These are phyloP conservation scores for Neospora caninum DNA, from an alignment of 169 alveolate species.

Conservation along the genomic window DNA sequence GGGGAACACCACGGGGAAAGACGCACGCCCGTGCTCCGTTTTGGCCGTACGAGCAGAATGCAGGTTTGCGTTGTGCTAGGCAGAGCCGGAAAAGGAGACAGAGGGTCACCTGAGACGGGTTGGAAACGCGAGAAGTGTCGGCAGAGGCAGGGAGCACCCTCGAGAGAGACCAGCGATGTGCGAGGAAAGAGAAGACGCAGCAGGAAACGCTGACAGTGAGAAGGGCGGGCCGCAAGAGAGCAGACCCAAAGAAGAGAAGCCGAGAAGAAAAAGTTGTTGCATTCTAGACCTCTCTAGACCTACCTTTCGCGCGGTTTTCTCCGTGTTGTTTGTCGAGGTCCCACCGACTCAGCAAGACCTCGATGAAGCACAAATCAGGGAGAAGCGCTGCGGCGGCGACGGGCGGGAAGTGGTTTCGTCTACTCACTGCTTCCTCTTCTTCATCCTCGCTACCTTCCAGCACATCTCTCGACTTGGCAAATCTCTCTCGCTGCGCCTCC, in stretches of 20 bases:
- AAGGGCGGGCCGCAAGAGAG: neutral
- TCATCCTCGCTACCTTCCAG: neutral
- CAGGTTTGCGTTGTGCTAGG: no score
- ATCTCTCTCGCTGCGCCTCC: neutral
- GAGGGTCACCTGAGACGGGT: no score
- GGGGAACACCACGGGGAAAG: no score
- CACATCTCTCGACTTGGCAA: neutral
- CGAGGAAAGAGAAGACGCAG: no score
- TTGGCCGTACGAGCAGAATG: no score
- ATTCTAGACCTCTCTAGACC: neutral
- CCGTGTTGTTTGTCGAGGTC: neutral
- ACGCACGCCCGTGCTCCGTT: no score
- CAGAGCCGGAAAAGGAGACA: no score
- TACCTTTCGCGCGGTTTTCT: neutral
- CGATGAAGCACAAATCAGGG: neutral
- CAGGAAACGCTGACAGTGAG: neutral
- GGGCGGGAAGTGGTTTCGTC: neutral
- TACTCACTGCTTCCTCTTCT: neutral
- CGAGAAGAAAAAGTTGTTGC: neutral
- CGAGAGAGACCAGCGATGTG: no score
- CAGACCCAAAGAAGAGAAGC: neutral
- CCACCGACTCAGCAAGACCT: slow-evolving; percentile 22
- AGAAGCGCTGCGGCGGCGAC: slow-evolving; percentile 12
- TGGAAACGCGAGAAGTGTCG: no score
- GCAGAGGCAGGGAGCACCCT: no score